Evolutionary conservation across 441 rosid genomes (phyloP), one percentile per base, ranked within the genome.

Genomic region (Arabidopsis lyrata): DNA sequence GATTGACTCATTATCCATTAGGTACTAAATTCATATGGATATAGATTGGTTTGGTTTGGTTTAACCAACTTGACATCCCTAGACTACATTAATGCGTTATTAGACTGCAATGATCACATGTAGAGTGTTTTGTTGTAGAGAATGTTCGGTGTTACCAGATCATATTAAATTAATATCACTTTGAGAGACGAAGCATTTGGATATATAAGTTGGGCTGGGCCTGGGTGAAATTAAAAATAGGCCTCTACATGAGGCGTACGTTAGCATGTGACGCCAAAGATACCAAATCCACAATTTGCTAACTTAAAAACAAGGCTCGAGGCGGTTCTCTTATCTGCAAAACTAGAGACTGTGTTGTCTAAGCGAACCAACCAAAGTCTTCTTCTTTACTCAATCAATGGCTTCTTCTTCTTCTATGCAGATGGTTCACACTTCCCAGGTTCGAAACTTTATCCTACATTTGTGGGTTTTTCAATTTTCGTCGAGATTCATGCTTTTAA

Each of bases 401-500:
- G 88, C 91, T 34, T 80, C 87, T 44, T n/a, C 77, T 8, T 82
- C 83, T 74, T 79, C 88, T 15, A 69, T 81, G 79, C 88, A 86
- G 75, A 72, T 72, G 83, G 74, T 83, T 41, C 82, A 82, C 63
- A 36, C 70, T 59, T 83, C 73, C 70, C 88, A 78, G 90, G 95
- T 86, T 58, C 65, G 63, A n/a, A 22, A 10, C 63, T 59, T 41
- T 18, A 34, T 18, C 60, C 36, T 49, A 20, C 48, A 54, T 72
- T 49, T 47, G 0, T 3, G 6, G 29, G 0, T 5, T 52, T 36
- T 36, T 50, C 61, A 55, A 4, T 66, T 38, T 47, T 65, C 20
- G 4, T 61, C 22, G 22, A 50, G 16, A 41, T 24, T 34, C 15
- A 8, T 53, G 45, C 16, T 61, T 63, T 63, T n/a, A 24, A 34